These are phyloP conservation scores for Lithospermum erythrorhizon DNA, from an alignment of 257 asterid species.

Conservation along the genomic window DNA sequence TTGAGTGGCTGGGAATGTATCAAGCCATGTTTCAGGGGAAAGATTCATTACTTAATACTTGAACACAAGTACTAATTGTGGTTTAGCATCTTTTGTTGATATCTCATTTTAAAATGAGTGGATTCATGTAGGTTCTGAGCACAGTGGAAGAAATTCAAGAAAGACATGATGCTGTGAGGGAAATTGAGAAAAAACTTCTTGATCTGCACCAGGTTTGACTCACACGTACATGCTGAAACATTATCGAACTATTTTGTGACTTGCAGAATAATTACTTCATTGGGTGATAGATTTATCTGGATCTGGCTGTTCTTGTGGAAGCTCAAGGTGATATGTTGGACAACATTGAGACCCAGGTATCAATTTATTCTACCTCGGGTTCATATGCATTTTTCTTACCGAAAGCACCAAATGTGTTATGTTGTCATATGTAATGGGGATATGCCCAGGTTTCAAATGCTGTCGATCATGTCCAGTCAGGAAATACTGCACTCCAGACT, in stretches of 20 bases:
- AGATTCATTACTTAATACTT: too few relatives aligned
- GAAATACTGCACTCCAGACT: constrained; percentile 49
- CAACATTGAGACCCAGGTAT: constrained; percentile 81
- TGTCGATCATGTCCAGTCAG: constrained; percentile 58
- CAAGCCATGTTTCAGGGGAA: not conserved
- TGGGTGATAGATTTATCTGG: constrained; percentile 52
- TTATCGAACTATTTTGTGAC: constrained; percentile 6
- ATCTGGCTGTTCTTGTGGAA: constrained; percentile 70
- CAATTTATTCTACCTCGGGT: constrained; percentile 9
- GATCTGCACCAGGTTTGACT: constrained; percentile 64
- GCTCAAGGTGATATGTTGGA: constrained; percentile 81
- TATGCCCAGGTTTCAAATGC: constrained; percentile 52
- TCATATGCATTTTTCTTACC: not conserved
- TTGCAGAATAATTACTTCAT: not conserved
- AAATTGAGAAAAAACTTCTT: constrained; percentile 76
- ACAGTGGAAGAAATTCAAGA: constrained; percentile 86
- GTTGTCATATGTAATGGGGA: constrained; percentile 16
- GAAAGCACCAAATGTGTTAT: not conserved
- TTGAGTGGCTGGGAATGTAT: too few relatives aligned
- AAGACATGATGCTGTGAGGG: constrained; percentile 79
- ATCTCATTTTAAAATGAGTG: constrained; percentile 1
- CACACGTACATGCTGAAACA: not conserved
- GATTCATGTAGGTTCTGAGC: constrained; percentile 37
- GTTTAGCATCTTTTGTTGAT: not conserved
- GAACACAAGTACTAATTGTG: not conserved